Base-by-base conservation (phyloP, 805 yeast species). In the Ogataea dorogensis region DNA sequence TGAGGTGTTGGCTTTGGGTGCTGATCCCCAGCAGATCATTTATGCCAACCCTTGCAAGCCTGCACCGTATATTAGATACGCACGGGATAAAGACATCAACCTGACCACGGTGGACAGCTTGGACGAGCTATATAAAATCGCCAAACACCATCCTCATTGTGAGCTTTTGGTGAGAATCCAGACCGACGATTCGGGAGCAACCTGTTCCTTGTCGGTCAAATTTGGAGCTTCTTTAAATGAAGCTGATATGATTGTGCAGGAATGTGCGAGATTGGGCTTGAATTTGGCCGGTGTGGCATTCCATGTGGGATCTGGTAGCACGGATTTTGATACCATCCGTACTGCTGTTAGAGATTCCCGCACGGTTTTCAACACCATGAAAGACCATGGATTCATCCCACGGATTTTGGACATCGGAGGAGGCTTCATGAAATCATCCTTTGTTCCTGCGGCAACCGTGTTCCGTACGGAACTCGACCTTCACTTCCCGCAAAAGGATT, bases 11-110 rank as follows among this genome's bases (percentile, higher is more conserved):
- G 54, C 62, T 13, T 54, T 81, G 42, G 91, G 91, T 6, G 76
- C 82, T 31, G 65, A 65, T 44, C 75, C 94, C 7, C 58, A 68
- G 9, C 69, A 84, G 46, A 83, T 91, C 53, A 74, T 93, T 38
- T 91, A 86, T 61, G 97, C 98, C 11, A 87, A 91, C 54, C 96
- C 98, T 9, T 86, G 96, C 63, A 91, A 91, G 64, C 79, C 89
- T n/a, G 73, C 77, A 32, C 83, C 95, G 13, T 86, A 79, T 48
- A 66, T 91, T 41, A 73, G 93, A 47, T 81, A 70, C 55, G 93
- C 97, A 2, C 56, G 67, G n/a, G 59, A 64, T 13, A 49, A 58
- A 17, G 64, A 68, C 10, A 81, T 91, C 38, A 63, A 70, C 42
- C 68, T 84, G 61, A 87, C 95, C 53, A 91, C 97, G 1, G 88